phyloP scores from a whole-genome alignment of 805 yeast species.

The Cyberlindnera maritima region DNA sequence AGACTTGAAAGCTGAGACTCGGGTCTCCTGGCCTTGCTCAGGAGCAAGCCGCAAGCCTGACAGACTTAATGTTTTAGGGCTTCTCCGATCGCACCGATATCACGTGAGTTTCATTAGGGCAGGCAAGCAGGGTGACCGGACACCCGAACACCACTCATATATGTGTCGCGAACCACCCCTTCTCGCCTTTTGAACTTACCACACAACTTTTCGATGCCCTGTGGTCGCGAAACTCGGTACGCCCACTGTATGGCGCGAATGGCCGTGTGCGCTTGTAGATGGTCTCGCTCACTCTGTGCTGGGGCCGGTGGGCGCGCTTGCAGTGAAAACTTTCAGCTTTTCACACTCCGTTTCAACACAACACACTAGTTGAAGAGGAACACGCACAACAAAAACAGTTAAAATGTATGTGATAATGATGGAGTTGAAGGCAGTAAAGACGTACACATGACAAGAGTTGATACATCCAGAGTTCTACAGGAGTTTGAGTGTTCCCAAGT shows the following conservation, averaged over 20 bases:
- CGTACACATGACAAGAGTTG: neutral
- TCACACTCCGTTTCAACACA: constrained; percentile 9
- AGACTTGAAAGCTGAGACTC: no score
- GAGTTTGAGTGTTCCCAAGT: neutral
- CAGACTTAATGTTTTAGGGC: no score
- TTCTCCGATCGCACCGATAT: no score
- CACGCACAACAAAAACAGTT: constrained; percentile 21
- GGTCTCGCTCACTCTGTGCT: neutral
- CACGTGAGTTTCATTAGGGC: neutral
- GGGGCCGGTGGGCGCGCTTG: constrained; percentile 1
- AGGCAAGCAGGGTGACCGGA: neutral
- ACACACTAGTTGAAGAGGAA: neutral
- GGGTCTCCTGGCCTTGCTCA: no score
- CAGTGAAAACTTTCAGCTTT: constrained; percentile 22
- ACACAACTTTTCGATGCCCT: neutral
- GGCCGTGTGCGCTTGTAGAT: neutral
- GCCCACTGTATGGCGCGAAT: constrained; percentile 9
- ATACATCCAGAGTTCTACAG: neutral
- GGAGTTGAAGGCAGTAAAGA: neutral
- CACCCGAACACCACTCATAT: neutral
- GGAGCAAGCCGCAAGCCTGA: no score
- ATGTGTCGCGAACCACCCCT: neutral
- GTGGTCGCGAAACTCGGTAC: constrained; percentile 5
- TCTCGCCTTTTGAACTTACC: neutral
- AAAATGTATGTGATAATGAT: constrained; percentile 26